Evolutionary conservation across 768 basidiomycete species (phyloP).

Genomic region (Russula dissimulans): DNA sequence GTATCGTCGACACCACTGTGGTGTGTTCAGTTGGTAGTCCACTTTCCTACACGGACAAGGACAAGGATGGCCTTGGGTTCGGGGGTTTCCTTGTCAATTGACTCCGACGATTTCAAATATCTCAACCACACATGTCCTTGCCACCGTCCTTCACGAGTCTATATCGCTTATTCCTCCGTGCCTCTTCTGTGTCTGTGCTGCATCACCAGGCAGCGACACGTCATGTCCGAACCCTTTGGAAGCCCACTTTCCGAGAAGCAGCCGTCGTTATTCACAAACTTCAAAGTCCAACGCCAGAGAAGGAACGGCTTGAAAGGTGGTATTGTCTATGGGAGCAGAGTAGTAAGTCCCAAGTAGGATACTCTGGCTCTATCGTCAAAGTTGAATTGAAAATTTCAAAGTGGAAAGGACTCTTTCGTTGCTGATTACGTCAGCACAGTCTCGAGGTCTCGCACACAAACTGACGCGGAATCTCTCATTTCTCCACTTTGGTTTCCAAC

Average conservation of each 20-base stretch:
- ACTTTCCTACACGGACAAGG: too few species aligned
- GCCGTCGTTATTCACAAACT: conserved; percentile 5
- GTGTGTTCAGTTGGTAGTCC: too few species aligned
- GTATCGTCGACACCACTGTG: not conserved
- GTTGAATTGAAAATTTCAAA: conserved; percentile 25
- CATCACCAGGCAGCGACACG: conserved; percentile 13
- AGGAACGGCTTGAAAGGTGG: conserved; percentile 11
- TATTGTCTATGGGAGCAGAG: conserved; percentile 10
- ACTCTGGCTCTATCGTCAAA: not conserved
- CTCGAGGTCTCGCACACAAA: conserved; percentile 53
- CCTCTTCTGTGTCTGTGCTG: conserved; percentile 14
- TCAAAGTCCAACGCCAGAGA: conserved; percentile 2
- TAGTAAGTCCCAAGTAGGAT: conserved; percentile 1
- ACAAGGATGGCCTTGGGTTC: not conserved
- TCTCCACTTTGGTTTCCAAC: conserved; percentile 30
- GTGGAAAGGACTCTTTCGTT: conserved; percentile 62
- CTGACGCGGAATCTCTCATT: conserved; percentile 47
- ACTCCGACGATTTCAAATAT: not conserved
- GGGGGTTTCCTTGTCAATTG: not conserved
- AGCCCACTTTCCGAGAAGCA: conserved; percentile 15
- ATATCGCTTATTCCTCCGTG: conserved; percentile 16
- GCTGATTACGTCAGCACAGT: conserved; percentile 50
- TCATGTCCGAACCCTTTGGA: conserved; percentile 12
- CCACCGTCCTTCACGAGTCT: conserved; percentile 13
- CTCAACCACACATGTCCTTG: not conserved